phyloP scores from a whole-genome alignment of 495 filamentous ascomycete species.

The Annulohypoxylon bovei region DNA sequence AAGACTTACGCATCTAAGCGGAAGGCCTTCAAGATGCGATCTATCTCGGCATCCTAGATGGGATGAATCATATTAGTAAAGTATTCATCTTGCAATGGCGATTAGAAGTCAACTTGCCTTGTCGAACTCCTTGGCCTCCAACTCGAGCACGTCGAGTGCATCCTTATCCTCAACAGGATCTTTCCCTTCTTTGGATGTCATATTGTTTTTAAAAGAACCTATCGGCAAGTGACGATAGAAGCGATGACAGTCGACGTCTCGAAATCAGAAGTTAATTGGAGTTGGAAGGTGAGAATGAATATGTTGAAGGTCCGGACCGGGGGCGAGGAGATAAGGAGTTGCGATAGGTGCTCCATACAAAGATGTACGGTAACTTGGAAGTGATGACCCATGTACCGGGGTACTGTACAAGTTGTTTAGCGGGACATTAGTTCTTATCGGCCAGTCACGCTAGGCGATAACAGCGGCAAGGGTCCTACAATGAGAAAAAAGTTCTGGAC shows the following conservation, averaged over 20 bases:
- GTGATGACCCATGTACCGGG: not conserved
- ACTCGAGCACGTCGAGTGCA: constrained; percentile 83
- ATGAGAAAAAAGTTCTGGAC: constrained; percentile 33
- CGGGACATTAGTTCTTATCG: constrained; percentile 16
- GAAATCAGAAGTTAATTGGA: not conserved
- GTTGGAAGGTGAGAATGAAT: not conserved
- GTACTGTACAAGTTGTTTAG: not conserved
- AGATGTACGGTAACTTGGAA: not conserved
- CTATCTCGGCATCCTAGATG: constrained; percentile 91
- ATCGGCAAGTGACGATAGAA: not conserved
- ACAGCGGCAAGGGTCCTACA: constrained; percentile 20
- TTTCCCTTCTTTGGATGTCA: constrained; percentile 36
- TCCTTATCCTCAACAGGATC: constrained; percentile 71
- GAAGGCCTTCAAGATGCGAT: constrained; percentile 91
- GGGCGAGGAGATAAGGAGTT: constrained; percentile 27
- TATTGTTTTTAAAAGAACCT: not conserved
- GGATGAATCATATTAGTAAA: constrained; percentile 30
- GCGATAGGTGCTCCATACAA: constrained; percentile 14
- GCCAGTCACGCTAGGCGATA: constrained; percentile 22
- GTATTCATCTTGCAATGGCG: not conserved
- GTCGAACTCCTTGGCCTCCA: constrained; percentile 86
- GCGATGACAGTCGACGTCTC: not conserved
- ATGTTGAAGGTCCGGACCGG: constrained; percentile 8
- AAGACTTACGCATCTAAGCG: constrained; percentile 52
- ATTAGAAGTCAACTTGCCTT: constrained; percentile 65